A percentile compares a stretch with the other conserved stretches of the same genome.
Conservation (phyloP, 306 rosid species). For the Medicago lupulina region DNA sequence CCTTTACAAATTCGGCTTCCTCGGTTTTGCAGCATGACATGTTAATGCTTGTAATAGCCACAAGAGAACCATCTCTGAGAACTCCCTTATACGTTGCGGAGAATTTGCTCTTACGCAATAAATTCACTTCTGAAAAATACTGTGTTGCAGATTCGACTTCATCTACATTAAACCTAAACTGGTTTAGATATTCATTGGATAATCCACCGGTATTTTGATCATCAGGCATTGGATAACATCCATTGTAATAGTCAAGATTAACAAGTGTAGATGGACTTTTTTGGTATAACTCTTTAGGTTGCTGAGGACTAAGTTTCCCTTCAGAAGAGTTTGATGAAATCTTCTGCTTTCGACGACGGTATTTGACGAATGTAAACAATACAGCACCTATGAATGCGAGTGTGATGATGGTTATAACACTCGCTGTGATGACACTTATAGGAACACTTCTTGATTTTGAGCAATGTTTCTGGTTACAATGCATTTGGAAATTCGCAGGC, state of each 20-base stretch:
- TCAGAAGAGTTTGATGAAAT: conserved; percentile 60
- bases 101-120: conserved; percentile 76
- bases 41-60: conserved; percentile 74
- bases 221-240: conserved; percentile 75
- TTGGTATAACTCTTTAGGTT: conserved; percentile 61
- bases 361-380: conserved; percentile 54
- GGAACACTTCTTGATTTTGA: conserved; percentile 60
- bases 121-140: conserved; percentile 74
- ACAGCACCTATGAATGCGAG: conserved; percentile 49
- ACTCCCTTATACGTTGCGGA: conserved; percentile 84
- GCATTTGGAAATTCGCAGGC: conserved; percentile 52
- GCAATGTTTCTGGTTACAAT: conserved; percentile 63
- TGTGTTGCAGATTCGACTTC: conserved; percentile 96
- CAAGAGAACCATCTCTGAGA: conserved; percentile 85
- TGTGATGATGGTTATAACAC: conserved; percentile 44
- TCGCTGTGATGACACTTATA: conserved; percentile 55
- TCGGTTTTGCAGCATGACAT: conserved; percentile 84
- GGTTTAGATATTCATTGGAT: conserved; percentile 56
- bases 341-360: conserved; percentile 77
- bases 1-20: conserved; percentile 79
- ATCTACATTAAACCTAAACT: conserved; percentile 74
- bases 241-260: conserved; percentile 73
- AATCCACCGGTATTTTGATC: conserved; percentile 54
- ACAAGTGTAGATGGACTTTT: conserved; percentile 83
- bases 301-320: conserved; percentile 69